Evolutionary conservation across 176 grass and related monocot species (phyloP).

Genomic region (Elaeis guineensis): DNA sequence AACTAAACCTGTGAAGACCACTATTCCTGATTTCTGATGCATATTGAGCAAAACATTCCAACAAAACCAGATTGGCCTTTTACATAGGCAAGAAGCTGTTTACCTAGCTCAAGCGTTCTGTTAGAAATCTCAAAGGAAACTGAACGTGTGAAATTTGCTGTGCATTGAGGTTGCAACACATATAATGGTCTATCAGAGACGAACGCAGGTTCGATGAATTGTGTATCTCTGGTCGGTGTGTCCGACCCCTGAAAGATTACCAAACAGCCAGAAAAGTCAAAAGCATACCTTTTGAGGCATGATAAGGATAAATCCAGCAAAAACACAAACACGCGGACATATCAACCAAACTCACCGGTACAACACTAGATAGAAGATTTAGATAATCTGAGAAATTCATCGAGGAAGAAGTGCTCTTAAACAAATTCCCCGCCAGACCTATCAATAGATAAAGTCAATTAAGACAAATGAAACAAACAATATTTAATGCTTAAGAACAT

Average conservation of each 20-base stretch:
- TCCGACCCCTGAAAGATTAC: slow-evolving; percentile 42
- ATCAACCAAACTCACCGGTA: slow-evolving; percentile 41
- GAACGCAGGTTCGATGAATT: slow-evolving; percentile 66
- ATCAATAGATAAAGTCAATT: slow-evolving; percentile 1
- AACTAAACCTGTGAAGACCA: too few relatives aligned
- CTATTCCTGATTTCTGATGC: too few relatives aligned
- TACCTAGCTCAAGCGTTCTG: slow-evolving; percentile 34
- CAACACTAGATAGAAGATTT: slow-evolving; percentile 25
- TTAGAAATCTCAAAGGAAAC: slow-evolving; percentile 24
- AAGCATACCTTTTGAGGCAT: slow-evolving; percentile 1
- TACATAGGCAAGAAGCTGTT: slow-evolving; percentile 15
- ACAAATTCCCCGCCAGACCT: slow-evolving; percentile 53
- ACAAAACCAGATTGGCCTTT: too few relatives aligned
- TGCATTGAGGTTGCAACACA: slow-evolving; percentile 43
- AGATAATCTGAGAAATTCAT: slow-evolving; percentile 64
- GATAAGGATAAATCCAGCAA: neutral
- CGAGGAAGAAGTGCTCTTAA: slow-evolving; percentile 29
- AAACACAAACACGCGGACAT: too few relatives aligned
- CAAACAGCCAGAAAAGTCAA: neutral
- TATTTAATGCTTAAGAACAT: neutral
- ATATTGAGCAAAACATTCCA: too few relatives aligned
- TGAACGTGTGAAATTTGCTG: slow-evolving; percentile 22
- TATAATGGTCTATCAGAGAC: slow-evolving; percentile 44
- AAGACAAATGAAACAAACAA: slow-evolving; percentile 5
- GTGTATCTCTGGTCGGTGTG: slow-evolving; percentile 28